phyloP scores from a whole-genome alignment of 345 rosid species.

The Moringa oleifera region DNA sequence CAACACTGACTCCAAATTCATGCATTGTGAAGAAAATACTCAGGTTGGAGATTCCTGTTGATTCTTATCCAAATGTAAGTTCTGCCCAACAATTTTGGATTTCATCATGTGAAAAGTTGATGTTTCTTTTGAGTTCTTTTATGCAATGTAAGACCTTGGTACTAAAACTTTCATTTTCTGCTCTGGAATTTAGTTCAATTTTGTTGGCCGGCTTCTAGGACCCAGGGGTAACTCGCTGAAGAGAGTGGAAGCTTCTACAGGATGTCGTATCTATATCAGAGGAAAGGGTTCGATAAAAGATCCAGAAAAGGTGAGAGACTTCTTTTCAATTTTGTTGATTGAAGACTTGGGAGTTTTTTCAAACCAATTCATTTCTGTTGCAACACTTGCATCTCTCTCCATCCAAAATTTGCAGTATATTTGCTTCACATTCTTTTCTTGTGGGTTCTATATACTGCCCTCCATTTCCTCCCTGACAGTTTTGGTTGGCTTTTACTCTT shows the following conservation, averaged over 20 bases:
- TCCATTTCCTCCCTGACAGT: background rate
- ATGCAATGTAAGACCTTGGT: background rate
- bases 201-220: slow-evolving; percentile 79
- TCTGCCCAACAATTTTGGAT: background rate
- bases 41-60: slow-evolving; percentile 83
- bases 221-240: slow-evolving; percentile 82
- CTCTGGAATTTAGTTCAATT: slow-evolving; percentile 48
- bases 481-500: background rate
- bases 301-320: slow-evolving; percentile 55
- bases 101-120: background rate
- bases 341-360: background rate
- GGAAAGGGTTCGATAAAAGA: slow-evolving; percentile 85
- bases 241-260: slow-evolving; percentile 79
- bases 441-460: background rate
- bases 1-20: slow-evolving; percentile 75
- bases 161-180: background rate
- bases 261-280: slow-evolving; percentile 80
- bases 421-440: background rate
- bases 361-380: background rate
- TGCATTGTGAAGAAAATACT: slow-evolving; percentile 68
- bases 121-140: no score
- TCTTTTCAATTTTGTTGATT: no score
- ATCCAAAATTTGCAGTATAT: background rate
- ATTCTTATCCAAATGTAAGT: slow-evolving; percentile 67
- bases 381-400: background rate